These are phyloP conservation scores for rapeseed (Brassica napus) DNA, from an alignment of 345 rosid species.

Conservation along the genomic window Da-Ae NC_063442.1:36496001-36496500, in stretches of 20 bases:
- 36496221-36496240: conserved; percentile 29
- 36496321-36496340: too few relatives aligned
- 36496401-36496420: too few relatives aligned
- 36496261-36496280: conserved; percentile 13
- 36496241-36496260: conserved; percentile 1
- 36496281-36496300: conserved; percentile 28
- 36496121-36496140: background rate
- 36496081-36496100: conserved; percentile 5
- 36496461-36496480: too few relatives aligned
- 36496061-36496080: background rate
- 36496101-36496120: background rate
- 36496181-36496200: background rate
- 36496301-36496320: conserved; percentile 20
- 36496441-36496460: too few relatives aligned
- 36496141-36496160: background rate
- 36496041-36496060: background rate
- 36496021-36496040: background rate
- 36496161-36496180: background rate
- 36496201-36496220: conserved; percentile 31
- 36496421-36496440: too few relatives aligned
- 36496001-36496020: background rate
- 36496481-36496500: too few relatives aligned
- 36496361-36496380: too few relatives aligned
- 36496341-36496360: too few relatives aligned
- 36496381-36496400: too few relatives aligned